phyloP scores from a whole-genome alignment of 371 early-diverging fungal genomes.

The Mortierella sp. region DNA sequence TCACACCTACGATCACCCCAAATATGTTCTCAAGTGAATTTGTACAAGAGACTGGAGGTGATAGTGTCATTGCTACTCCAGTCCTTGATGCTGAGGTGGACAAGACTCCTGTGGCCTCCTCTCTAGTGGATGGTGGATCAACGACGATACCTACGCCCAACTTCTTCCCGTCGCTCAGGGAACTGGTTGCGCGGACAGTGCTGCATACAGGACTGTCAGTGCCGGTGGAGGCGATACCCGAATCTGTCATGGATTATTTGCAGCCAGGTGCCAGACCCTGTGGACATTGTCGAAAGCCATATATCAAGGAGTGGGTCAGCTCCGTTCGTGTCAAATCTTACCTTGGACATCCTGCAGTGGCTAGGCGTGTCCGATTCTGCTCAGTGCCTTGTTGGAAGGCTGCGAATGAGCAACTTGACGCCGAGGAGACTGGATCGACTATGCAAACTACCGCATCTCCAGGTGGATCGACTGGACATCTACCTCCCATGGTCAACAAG shows the following conservation, averaged over 20 bases:
- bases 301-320: slow-evolving; percentile 72
- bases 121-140: slow-evolving; percentile 51
- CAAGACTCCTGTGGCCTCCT: slow-evolving; percentile 1
- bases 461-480: slow-evolving; percentile 27
- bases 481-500: slow-evolving; percentile 25
- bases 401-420: slow-evolving; percentile 44
- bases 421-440: slow-evolving; percentile 17
- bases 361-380: slow-evolving; percentile 67
- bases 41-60: too few relatives aligned
- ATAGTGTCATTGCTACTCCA: too few relatives aligned
- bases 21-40: too few relatives aligned
- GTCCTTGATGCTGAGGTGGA: background rate
- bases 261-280: slow-evolving; percentile 59
- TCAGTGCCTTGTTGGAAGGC: slow-evolving; percentile 61
- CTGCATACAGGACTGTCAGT: slow-evolving; percentile 23
- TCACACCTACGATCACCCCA: too few relatives aligned
- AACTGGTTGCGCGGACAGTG: slow-evolving; percentile 32
- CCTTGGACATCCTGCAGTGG: slow-evolving; percentile 69
- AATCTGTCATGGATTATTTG: slow-evolving; percentile 58
- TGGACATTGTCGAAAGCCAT: slow-evolving; percentile 60
- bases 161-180: slow-evolving; percentile 34
- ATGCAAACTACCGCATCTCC: slow-evolving; percentile 1
- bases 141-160: slow-evolving; percentile 28
- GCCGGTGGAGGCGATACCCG: slow-evolving; percentile 50
- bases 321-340: slow-evolving; percentile 70